These are phyloP conservation scores for Lavandula angustifolia DNA, from an alignment of 257 asterid genomes.

Conservation along the genomic window DNA sequence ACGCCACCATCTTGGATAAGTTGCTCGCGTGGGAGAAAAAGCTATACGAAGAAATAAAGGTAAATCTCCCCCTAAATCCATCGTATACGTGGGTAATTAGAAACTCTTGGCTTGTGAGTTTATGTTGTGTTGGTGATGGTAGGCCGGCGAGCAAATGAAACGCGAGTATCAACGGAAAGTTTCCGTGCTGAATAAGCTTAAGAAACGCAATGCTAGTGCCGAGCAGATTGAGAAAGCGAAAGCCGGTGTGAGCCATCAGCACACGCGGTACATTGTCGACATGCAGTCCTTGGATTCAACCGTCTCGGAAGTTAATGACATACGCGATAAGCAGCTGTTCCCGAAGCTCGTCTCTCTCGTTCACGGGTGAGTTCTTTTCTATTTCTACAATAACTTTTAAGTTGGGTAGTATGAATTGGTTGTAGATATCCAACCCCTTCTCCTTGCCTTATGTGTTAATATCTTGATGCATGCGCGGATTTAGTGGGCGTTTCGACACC, in stretches of 20 bases:
- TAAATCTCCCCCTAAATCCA: slow-evolving; percentile 16
- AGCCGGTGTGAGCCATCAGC: slow-evolving; percentile 96
- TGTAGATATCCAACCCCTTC: background rate
- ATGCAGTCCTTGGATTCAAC: slow-evolving; percentile 97
- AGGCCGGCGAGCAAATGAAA: slow-evolving; percentile 91
- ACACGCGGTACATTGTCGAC: slow-evolving; percentile 92
- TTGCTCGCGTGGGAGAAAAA: slow-evolving; percentile 98
- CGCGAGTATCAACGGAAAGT: slow-evolving; percentile 89
- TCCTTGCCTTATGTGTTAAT: no score
- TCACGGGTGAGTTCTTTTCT: slow-evolving; percentile 61
- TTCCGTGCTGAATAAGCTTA: slow-evolving; percentile 64
- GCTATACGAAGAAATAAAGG: slow-evolving; percentile 98
- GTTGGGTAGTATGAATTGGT: background rate
- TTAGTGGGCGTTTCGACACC: no score
- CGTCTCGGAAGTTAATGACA: slow-evolving; percentile 83
- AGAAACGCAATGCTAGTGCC: slow-evolving; percentile 68
- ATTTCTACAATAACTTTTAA: background rate
- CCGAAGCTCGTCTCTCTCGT: slow-evolving; percentile 86
- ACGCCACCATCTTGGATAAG: slow-evolving; percentile 94
- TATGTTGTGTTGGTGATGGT: slow-evolving; percentile 30
- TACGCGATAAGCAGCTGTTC: slow-evolving; percentile 85
- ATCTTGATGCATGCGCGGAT: background rate
- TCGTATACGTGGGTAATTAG: background rate
- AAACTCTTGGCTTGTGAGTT: background rate
- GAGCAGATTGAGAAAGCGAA: slow-evolving; percentile 91